A percentile compares a stretch with the other conserved stretches of the same genome.
phyloP scores from a whole-genome alignment of 768 basidiomycete species.

The Serendipita vermifera region DNA sequence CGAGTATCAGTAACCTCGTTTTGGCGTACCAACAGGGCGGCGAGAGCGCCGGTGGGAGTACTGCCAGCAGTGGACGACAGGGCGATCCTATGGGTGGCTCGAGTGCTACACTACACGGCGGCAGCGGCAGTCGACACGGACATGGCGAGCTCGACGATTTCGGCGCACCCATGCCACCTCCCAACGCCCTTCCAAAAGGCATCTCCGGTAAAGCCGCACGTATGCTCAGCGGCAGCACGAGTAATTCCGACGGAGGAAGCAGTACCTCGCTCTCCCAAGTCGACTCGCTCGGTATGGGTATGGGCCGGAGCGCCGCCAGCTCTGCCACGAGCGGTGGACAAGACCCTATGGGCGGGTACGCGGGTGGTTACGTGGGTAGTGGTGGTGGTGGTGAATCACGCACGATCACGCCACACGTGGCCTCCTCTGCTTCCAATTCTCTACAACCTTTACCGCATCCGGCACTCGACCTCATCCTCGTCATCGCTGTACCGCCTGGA shows the following conservation, averaged over 20 bases:
- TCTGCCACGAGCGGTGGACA: constrained; percentile 5
- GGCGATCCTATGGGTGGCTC: background rate
- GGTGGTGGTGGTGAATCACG: constrained; percentile 13
- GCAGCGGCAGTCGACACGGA: constrained; percentile 22
- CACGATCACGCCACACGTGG: constrained; percentile 56
- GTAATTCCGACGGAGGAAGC: constrained; percentile 32
- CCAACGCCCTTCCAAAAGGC: constrained; percentile 19
- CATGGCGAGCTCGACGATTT: constrained; percentile 48
- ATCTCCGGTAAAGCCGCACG: constrained; percentile 13
- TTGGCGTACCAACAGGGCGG: constrained; percentile 41
- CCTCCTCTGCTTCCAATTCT: constrained; percentile 64
- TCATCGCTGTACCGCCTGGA: constrained; percentile 70
- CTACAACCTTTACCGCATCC: constrained; percentile 75
- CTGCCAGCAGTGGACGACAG: background rate
- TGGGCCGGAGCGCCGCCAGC: constrained; percentile 2
- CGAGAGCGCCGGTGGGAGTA: constrained; percentile 19
- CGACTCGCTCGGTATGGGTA: constrained; percentile 11
- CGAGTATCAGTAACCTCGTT: constrained; percentile 68
- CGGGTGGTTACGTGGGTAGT: background rate
- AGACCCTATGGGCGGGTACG: background rate
- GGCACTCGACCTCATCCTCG: constrained; percentile 81
- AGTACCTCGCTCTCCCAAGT: background rate
- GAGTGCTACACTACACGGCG: constrained; percentile 22
- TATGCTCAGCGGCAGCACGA: constrained; percentile 66
- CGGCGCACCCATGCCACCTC: constrained; percentile 45